phyloP scores from a whole-genome alignment of 176 grass and related monocot species.

The Stipa capillata region DNA sequence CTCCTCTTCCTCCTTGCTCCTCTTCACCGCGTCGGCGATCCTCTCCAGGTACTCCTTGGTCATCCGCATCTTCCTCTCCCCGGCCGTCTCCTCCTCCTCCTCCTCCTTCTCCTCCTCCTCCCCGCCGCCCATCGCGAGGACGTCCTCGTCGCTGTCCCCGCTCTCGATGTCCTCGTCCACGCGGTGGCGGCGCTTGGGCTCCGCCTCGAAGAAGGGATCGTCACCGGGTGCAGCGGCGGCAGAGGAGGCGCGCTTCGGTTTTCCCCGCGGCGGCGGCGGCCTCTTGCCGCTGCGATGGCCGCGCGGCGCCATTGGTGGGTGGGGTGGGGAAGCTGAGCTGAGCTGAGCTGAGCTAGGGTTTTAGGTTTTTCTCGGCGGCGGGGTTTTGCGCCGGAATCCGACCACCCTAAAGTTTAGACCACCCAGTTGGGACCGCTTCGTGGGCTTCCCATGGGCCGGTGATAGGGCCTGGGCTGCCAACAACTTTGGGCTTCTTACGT shows the following conservation, averaged over 20 bases:
- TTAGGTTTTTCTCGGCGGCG: not conserved
- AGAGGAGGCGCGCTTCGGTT: not conserved
- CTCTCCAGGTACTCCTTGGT: conserved; percentile 42
- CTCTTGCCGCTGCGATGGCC: conserved; percentile 19
- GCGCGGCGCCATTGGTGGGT: conserved; percentile 19
- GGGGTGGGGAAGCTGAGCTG: not conserved
- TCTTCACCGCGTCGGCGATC: conserved; percentile 35
- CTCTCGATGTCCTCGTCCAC: conserved; percentile 50
- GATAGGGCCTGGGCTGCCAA: not conserved
- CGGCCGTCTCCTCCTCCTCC: conserved; percentile 40
- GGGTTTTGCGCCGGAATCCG: not conserved
- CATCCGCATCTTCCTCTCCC: conserved; percentile 53
- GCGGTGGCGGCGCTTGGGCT: conserved; percentile 26
- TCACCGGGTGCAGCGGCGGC: conserved; percentile 8
- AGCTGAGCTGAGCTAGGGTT: not conserved
- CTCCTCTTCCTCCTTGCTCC: conserved; percentile 39
- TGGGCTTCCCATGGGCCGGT: not conserved
- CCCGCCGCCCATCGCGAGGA: not conserved
- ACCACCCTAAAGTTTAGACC: too few relatives aligned
- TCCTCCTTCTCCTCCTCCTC: conserved; percentile 9
- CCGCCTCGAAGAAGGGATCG: conserved; percentile 59
- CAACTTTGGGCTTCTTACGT: not conserved
- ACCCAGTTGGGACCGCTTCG: not conserved
- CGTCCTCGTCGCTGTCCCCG: conserved; percentile 46
- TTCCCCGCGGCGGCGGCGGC: conserved; percentile 1